These are phyloP conservation scores for Antitrichia curtipendula DNA, from an alignment of 225 moss, liverwort and hornwort species.

Conservation along the genomic window DNA sequence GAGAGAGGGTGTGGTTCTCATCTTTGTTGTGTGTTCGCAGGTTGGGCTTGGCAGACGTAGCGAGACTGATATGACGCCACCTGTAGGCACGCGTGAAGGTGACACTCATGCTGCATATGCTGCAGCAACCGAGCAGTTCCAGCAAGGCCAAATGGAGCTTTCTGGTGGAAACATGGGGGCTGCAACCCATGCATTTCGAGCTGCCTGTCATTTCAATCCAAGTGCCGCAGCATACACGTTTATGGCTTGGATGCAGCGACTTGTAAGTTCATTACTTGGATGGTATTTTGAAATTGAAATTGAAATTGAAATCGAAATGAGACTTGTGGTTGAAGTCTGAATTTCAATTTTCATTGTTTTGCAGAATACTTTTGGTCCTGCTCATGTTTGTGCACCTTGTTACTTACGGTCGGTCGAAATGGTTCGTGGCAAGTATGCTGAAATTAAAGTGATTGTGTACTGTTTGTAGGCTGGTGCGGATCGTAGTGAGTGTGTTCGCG, in stretches of 20 bases:
- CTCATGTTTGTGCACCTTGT: background rate
- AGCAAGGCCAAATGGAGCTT: slow-evolving; percentile 39
- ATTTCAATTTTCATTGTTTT: background rate
- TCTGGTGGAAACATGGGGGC: slow-evolving; percentile 51
- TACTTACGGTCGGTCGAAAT: background rate
- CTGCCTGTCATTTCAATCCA: slow-evolving; percentile 51
- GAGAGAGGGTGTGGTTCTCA: background rate
- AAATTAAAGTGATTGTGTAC: background rate
- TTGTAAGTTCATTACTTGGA: slow-evolving; percentile 14
- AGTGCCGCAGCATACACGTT: slow-evolving; percentile 53
- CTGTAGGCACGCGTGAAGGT: slow-evolving; percentile 15
- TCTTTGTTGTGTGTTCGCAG: background rate
- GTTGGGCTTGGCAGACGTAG: slow-evolving; percentile 14
- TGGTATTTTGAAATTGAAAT: background rate
- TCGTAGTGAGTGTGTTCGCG: slow-evolving; percentile 51
- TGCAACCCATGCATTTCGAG: slow-evolving; percentile 34
- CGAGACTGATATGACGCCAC: slow-evolving; percentile 12
- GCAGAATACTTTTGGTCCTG: background rate
- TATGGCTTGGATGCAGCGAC: slow-evolving; percentile 49
- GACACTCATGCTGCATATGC: slow-evolving; percentile 12
- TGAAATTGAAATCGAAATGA: background rate
- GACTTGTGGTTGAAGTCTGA: background rate
- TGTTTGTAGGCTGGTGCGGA: slow-evolving; percentile 37
- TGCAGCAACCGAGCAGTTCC: slow-evolving; percentile 33
- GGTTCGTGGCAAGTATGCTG: background rate